Evolutionary conservation across 345 rosid genomes (phyloP).

Genomic region (Hypericum androsaemum): DNA sequence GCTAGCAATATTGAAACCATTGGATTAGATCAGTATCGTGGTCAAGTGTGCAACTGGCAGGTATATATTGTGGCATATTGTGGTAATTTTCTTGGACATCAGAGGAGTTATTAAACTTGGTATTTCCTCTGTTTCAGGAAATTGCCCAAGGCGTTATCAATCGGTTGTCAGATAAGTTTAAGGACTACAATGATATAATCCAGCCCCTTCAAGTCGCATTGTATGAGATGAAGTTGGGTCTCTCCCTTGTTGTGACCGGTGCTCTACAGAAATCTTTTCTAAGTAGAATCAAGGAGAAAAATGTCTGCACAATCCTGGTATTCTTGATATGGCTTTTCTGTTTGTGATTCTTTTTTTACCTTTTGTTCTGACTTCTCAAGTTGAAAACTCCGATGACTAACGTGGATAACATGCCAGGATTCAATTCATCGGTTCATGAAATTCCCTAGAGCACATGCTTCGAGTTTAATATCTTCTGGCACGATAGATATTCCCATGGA

Average conservation of each 20-base stretch:
- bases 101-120: conserved; percentile 13
- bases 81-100: conserved; percentile 1
- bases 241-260: conserved; percentile 52
- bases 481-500: conserved; percentile 28
- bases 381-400: conserved; percentile 8
- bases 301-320: conserved; percentile 55
- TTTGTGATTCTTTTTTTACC: conserved; percentile 11
- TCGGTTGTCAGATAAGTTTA: conserved; percentile 49
- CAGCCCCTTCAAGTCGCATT: conserved; percentile 92
- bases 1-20: conserved; percentile 26
- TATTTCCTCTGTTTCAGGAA: conserved; percentile 35
- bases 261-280: conserved; percentile 32
- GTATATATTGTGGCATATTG: conserved; percentile 24
- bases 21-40: conserved; percentile 42
- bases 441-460: conserved; percentile 47
- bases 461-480: conserved; percentile 27
- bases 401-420: conserved; percentile 41
- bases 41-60: conserved; percentile 74
- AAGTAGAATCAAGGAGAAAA: conserved; percentile 32
- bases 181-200: conserved; percentile 55
- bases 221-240: conserved; percentile 82
- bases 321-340: neutral
- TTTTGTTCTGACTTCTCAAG: conserved; percentile 5
- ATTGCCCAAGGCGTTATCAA: conserved; percentile 57
- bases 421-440: conserved; percentile 63